These are phyloP conservation scores for Nothophaeocryptopus gaeumannii DNA, from an alignment of 2,329 filamentous ascomycete species.

Conservation along the genomic window DNA sequence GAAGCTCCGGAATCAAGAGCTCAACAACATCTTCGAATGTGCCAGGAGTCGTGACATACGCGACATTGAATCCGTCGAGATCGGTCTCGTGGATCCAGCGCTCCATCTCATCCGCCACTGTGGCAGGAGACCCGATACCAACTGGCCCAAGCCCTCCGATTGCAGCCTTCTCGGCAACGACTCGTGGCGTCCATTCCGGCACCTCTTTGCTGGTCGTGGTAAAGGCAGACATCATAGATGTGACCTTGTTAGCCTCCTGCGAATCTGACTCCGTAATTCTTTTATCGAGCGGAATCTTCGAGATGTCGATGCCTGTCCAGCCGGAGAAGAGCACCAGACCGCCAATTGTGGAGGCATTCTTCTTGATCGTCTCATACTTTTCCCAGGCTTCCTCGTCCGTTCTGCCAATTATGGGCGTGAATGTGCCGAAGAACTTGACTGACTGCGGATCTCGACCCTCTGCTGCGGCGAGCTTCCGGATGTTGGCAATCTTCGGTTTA, in stretches of 20 bases:
- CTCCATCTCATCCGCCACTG: constrained; percentile 50
- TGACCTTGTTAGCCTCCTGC: constrained; percentile 48
- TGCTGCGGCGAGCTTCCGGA: constrained; percentile 51
- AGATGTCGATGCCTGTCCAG: constrained; percentile 67
- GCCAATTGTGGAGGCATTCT: constrained; percentile 63
- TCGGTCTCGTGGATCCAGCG: constrained; percentile 46
- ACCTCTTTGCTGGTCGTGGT: constrained; percentile 45
- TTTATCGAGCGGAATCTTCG: constrained; percentile 56
- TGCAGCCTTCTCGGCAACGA: constrained; percentile 47
- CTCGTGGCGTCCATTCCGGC: constrained; percentile 45
- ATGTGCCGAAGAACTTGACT: constrained; percentile 66
- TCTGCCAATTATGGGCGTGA: constrained; percentile 62
- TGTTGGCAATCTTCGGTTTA: constrained; percentile 62
- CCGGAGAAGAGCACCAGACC: constrained; percentile 69
- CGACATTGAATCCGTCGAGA: constrained; percentile 44
- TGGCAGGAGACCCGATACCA: constrained; percentile 45
- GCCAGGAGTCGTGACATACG: constrained; percentile 51
- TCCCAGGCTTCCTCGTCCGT: constrained; percentile 64
- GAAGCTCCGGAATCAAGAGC: constrained; percentile 48
- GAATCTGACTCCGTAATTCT: constrained; percentile 57
- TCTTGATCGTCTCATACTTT: constrained; percentile 60
- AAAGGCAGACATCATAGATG: constrained; percentile 35
- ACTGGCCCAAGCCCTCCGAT: constrained; percentile 52
- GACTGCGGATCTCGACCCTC: constrained; percentile 56
- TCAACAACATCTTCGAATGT: constrained; percentile 54